Evolutionary conservation across 202 grass and related monocot species (phyloP), one percentile per base, ranked within the genome.

Genomic region (Carex sylvatica): DNA sequence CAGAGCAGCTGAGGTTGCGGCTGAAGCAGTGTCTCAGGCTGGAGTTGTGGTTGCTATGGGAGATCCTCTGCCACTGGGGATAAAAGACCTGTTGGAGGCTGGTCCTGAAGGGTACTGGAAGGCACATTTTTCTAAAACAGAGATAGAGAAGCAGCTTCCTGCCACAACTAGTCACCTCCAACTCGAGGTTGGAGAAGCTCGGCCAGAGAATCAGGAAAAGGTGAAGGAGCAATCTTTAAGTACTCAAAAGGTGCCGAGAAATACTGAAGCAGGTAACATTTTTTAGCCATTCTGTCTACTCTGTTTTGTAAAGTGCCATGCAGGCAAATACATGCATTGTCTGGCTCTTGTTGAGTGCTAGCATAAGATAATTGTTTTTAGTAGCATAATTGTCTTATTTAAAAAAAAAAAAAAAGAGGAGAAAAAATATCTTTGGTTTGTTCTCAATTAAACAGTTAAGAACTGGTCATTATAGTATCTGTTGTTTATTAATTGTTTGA

Each of bases 1-100:
- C 38, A 99, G 87, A 93, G 96, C 93, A 90, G 96, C 96, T 77
- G 96, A 99, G 83, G 81, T 96, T 87, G 85, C 85, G 52, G 96
- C 88, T 38, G 92, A 99, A 83, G 89, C 93, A 67, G 91, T 96
- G 23, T 96, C 83, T 79, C 94, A 92, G 85, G 91, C 83, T 14
- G 96, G 93, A 82, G 87, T 87, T 4, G 90, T 99, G 72, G 87
- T 99, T 82, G 86, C 86, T 79, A 92, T 99, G 96, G 96, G 96
- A 23, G 96, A 96, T 46, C 96, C 96, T 58, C 74, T 99, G 60
- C 96, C 96, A 31, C 88, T 96, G 65, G 91, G 93, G 66, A 88
- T 96, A 73, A 75, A 84, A 44, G 96, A 99, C 33, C 81, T 99
- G 75, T 85, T 99, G 78, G 93, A 93, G 84, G 80, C 91, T 76